A percentile compares a stretch with the other conserved stretches of the same genome.
Evolutionary conservation across 1,139 yeast genomes (phyloP).

Genomic region (Torulaspora globosa): DNA sequence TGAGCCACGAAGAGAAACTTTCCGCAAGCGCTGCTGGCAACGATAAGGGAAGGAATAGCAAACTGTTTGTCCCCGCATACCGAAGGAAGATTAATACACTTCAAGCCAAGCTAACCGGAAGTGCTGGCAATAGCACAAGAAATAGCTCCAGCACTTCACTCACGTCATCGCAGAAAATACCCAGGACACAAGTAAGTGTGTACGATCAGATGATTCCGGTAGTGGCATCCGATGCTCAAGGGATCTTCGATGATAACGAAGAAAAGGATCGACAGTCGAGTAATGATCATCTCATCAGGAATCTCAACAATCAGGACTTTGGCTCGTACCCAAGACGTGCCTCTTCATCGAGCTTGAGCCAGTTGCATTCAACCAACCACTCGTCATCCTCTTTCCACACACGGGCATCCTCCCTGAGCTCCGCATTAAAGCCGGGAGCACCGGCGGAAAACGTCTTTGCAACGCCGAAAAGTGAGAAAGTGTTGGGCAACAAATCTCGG

Average conservation of each 20-base stretch:
- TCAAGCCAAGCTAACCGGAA: conserved; percentile 17
- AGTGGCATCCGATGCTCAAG: conserved; percentile 16
- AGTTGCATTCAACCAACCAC: conserved; percentile 22
- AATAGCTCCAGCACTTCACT: conserved; percentile 32
- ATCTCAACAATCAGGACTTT: conserved; percentile 30
- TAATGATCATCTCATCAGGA: conserved; percentile 24
- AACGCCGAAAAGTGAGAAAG: conserved; percentile 25
- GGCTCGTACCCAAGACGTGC: conserved; percentile 39
- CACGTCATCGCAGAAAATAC: conserved; percentile 18
- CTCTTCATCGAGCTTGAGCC: conserved; percentile 29
- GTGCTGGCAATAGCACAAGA: conserved; percentile 23
- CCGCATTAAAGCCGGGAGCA: conserved; percentile 14
- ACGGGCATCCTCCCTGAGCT: conserved; percentile 24
- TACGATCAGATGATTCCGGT: conserved; percentile 36
- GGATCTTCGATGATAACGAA: conserved; percentile 9
- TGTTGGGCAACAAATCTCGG: conserved; percentile 8
- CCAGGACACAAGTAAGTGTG: conserved; percentile 19
- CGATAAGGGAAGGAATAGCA: conserved; percentile 12
- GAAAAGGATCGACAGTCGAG: conserved; percentile 13
- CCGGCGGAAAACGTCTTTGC: conserved; percentile 25
- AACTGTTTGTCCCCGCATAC: conserved; percentile 40
- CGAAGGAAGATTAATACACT: conserved; percentile 35
- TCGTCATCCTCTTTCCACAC: conserved; percentile 28
- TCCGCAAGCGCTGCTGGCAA: conserved; percentile 8
- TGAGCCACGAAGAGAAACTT: conserved; percentile 15